Evolutionary conservation across 345 rosid genomes (phyloP), one percentile per base, ranked within the genome.

Genomic region (Melaleuca quinquenervia): DNA sequence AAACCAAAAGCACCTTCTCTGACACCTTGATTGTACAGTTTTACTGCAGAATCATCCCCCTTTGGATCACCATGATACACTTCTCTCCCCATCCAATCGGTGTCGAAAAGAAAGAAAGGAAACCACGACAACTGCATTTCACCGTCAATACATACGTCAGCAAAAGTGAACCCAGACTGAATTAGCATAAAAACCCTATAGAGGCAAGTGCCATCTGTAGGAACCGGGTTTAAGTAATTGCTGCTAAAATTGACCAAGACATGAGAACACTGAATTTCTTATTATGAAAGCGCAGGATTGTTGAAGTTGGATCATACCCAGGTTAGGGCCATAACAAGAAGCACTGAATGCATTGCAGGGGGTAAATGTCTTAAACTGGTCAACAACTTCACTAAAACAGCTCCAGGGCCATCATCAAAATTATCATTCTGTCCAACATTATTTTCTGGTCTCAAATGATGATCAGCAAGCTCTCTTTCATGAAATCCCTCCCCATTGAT

Each of bases 31-130:
- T 93, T 92, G 87, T 96, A 97, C 56, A 94, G 92, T 84, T 91
- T 89, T 22, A 93, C 92, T 86, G 87, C 94, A 84, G 87, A 55
- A 52, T 90, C 80, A 89, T 86, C 90, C 84, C 96, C 97, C 26
- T 90, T 95, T 21, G 99, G 99, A 93, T 96, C 88, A 53, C 99
- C 99, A 84, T 94, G 98, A 90, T 96, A 96, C 76, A 98, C 98
- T 91, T 98, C 98, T 90, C 98, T 94, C 64, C 99, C 99, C 99
- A 98, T 98, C 99, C 99, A 98, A 91, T 98, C 99, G 53, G 98
- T 95, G 91, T 98, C 99, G 84, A 96, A 97, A 83, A 98, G 94
- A 91, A 97, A 95, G 95, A 96, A 95, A 10, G 99, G 99, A 88
- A 97, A 97, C 99, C 99, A 96, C 58, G 99, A 97, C 84, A 97